Conservation (phyloP, 2,329 filamentous ascomycete genomes). For the Diplodia scrobiculata region DNA sequence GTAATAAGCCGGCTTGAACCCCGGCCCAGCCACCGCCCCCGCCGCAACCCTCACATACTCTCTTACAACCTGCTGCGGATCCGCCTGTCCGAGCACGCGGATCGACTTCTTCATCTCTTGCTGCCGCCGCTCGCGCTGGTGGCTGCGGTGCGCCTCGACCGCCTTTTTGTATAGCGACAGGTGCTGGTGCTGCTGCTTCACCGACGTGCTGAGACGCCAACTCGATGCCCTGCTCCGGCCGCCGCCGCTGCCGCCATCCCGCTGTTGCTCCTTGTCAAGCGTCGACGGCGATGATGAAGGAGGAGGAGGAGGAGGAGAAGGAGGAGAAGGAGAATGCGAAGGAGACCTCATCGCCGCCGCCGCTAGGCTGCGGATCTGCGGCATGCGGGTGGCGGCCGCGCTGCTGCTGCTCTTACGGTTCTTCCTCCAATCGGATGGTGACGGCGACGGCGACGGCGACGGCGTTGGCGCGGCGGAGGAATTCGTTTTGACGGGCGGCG, state of each 20-base stretch:
- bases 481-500: not conserved
- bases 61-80: too few relatives aligned
- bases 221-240: not conserved
- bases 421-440: not conserved
- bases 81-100: not conserved
- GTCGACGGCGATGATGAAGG: not conserved
- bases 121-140: constrained; percentile 6
- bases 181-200: not conserved
- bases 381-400: not conserved
- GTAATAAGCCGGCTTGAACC: not conserved
- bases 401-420: not conserved
- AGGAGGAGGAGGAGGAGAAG: not conserved
- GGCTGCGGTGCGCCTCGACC: constrained; percentile 10
- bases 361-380: not conserved
- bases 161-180: constrained; percentile 5
- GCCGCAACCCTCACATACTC: too few relatives aligned
- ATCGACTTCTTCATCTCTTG: constrained; percentile 18
- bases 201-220: not conserved
- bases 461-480: not conserved
- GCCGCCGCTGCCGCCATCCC: not conserved
- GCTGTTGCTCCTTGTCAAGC: not conserved
- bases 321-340: not conserved
- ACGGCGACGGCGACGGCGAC: not conserved
- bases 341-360: not conserved
- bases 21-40: not conserved